Evolutionary conservation across 768 basidiomycete species (phyloP).

Genomic region (Crepidotus variabilis): DNA sequence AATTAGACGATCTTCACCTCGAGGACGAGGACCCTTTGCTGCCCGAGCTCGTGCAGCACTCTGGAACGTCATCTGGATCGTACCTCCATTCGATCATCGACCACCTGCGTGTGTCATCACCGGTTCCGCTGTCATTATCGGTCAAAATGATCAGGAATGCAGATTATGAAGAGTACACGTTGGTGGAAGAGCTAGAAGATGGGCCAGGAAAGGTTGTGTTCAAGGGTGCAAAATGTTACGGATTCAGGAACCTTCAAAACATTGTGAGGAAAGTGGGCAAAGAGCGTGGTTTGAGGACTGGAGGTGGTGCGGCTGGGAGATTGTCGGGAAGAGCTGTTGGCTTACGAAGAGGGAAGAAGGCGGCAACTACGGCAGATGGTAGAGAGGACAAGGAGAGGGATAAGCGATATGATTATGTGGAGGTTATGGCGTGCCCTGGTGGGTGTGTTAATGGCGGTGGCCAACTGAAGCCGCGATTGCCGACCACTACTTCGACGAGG

Average conservation of each 20-base stretch:
- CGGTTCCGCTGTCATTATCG: conserved; percentile 43
- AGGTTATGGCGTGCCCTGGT: conserved; percentile 98
- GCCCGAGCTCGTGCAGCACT: conserved; percentile 74
- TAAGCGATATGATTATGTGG: conserved; percentile 80
- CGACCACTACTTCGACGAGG: conserved; percentile 21
- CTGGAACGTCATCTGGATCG: conserved; percentile 88
- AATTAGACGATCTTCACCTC: conserved; percentile 23
- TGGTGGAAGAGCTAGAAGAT: conserved; percentile 34
- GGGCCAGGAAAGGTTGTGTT: conserved; percentile 65
- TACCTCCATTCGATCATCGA: conserved; percentile 81
- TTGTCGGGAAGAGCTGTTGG: conserved; percentile 20
- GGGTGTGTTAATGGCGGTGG: conserved; percentile 99
- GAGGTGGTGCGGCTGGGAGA: conserved; percentile 36
- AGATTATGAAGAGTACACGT: conserved; percentile 75
- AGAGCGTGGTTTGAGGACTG: conserved; percentile 72
- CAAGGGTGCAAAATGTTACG: conserved; percentile 94
- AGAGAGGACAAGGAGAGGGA: conserved; percentile 27
- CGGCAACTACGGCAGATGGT: conserved; percentile 25
- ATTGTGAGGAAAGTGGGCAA: conserved; percentile 91
- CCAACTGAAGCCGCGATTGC: conserved; percentile 51
- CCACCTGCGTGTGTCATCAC: conserved; percentile 40
- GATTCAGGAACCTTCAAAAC: conserved; percentile 96
- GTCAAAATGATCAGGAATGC: conserved; percentile 62
- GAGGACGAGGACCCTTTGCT: conserved; percentile 26
- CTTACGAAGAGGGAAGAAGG: conserved; percentile 24